phyloP scores from a whole-genome alignment of 345 rosid species.

The Conringia planisiliqua region DNA sequence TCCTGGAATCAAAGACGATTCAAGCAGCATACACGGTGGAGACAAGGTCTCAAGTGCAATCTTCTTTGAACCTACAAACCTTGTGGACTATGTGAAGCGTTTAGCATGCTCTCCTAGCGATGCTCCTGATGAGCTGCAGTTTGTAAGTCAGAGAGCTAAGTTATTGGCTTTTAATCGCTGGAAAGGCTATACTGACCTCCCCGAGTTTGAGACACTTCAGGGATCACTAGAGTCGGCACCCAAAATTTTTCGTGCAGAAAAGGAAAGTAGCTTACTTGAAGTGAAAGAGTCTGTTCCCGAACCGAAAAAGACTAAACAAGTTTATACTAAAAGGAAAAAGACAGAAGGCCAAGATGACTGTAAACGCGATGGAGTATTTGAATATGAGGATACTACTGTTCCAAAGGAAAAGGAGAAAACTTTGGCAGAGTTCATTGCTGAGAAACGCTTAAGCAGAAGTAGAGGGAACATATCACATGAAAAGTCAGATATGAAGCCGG shows the following conservation, averaged over 20 bases:
- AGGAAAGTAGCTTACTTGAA: conserved; percentile 17
- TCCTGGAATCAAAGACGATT: conserved; percentile 54
- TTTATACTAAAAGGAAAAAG: conserved; percentile 32
- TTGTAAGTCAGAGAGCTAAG: conserved; percentile 46
- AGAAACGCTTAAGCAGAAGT: conserved; percentile 36
- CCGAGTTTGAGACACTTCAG: conserved; percentile 45
- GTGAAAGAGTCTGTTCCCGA: conserved; percentile 25
- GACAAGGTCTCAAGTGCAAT: conserved; percentile 44
- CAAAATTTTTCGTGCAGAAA: conserved; percentile 34
- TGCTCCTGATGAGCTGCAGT: conserved; percentile 46
- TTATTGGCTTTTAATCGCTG: conserved; percentile 59
- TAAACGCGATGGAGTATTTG: conserved; percentile 37
- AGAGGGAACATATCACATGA: conserved; percentile 27
- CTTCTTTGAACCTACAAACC: conserved; percentile 55
- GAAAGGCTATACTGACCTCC: conserved; percentile 61
- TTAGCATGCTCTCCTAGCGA: conserved; percentile 43
- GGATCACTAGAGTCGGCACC: conserved; percentile 47
- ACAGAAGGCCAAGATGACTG: conserved; percentile 26
- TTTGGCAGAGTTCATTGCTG: conserved; percentile 53
- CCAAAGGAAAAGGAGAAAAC: conserved; percentile 51
- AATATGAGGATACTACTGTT: conserved; percentile 24
- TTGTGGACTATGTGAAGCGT: conserved; percentile 41
- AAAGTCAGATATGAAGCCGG: conserved; percentile 19
- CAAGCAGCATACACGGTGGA: conserved; percentile 40
- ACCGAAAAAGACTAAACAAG: conserved; percentile 26